Conservation (phyloP, 169 alveolate genomes). For the Perkinsus chesapeaki region DNA sequence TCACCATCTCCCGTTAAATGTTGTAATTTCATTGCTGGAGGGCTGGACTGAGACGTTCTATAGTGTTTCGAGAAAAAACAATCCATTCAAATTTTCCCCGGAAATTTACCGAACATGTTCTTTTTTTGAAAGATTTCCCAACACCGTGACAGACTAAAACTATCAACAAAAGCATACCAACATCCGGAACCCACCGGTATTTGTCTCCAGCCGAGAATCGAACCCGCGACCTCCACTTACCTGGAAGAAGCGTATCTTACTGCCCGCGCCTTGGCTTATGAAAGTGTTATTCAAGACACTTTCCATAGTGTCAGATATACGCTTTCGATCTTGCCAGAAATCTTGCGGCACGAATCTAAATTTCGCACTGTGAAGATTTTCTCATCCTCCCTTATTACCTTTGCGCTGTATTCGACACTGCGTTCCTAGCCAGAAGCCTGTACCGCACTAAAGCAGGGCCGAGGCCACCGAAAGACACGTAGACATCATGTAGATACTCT, state of each 20-base stretch:
- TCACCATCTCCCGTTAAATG: too few species aligned
- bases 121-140: too few species aligned
- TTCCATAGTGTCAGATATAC: not conserved
- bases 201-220: not conserved
- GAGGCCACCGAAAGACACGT: not conserved
- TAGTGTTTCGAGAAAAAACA: too few species aligned
- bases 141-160: too few species aligned
- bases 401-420: conserved; percentile 1
- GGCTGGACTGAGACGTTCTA: too few species aligned
- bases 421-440: not conserved
- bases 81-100: too few species aligned
- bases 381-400: not conserved
- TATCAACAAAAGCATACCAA: too few species aligned
- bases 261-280: not conserved
- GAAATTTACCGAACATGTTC: too few species aligned
- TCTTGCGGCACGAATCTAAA: conserved; percentile 7
- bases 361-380: not conserved
- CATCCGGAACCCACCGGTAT: too few species aligned
- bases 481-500: not conserved
- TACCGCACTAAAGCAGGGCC: conserved; percentile 1
- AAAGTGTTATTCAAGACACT: not conserved
- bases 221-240: not conserved
- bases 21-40: too few species aligned
- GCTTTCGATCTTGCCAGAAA: not conserved
- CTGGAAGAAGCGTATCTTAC: not conserved